Base-by-base conservation (phyloP, 2,329 filamentous ascomycete genomes). In the Colletotrichum noveboracense region DNA sequence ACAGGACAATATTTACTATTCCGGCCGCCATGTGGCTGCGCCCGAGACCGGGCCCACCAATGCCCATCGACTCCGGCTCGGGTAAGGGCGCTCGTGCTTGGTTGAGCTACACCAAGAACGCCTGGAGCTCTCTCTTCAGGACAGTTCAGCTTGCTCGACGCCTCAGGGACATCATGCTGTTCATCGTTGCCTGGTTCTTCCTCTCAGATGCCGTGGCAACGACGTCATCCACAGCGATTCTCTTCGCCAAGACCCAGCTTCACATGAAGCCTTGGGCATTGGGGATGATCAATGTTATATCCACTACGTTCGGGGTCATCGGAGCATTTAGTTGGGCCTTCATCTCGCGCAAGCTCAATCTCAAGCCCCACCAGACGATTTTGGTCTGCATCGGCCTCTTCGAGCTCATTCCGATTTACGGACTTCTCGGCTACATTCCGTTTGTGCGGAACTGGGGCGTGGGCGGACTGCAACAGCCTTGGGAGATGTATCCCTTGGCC, bases 401-500 rank as follows among this genome's bases (percentile, higher is more conserved):
- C 80, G 96, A 98, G 84, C 85, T 98, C 34, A 98, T 99, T 66
- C 97, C 97, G 0, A 81, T 98, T 1, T 99, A 99, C 81, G 96
- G 96, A 0, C 88, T 99, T 14, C 86, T 98, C 21, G 96, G 96
- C 1, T 98, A 97, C 81, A 89, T 98, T 18, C 95, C 96, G 0
- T 92, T 95, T 8, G 90, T 99, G 62, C 90, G 92, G 79, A 86
- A 88, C 9, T 91, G 94, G 84, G 96, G 95, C 1, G 92, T 95
- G 7, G 86, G 96, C 55, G 97, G 97, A 2, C 89, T 99, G n/a
- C 96, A 98, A 84, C 93, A 97, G 82, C 93, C 95, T 5, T 98
- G 96, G 95, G 97, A 99, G 80, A 98, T 99, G 95, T 98, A 97
- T 80, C 95, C 95, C 0, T 86, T 99, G 1, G 96, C 95, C 0